Evolutionary conservation across 2,329 filamentous ascomycete genomes (phyloP).

Genomic region (Aspergillus sp.): DNA sequence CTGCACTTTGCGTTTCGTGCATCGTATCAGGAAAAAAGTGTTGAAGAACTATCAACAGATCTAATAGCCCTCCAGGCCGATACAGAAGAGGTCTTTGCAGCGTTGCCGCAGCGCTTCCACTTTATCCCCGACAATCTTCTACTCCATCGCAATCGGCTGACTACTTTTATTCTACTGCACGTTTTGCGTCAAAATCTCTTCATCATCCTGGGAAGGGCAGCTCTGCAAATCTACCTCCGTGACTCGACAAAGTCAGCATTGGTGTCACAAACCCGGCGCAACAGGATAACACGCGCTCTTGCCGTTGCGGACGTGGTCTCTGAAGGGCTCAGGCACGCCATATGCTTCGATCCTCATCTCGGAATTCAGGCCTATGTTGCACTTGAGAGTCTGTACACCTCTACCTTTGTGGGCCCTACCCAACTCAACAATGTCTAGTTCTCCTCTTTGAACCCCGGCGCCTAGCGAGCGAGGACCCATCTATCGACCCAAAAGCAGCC

Average conservation of each 20-base stretch:
- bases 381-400: neutral
- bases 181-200: neutral
- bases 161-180: neutral
- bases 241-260: neutral
- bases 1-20: neutral
- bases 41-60: neutral
- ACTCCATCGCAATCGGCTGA: neutral
- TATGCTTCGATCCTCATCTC: neutral
- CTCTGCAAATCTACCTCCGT: neutral
- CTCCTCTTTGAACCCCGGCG: constrained; percentile 2
- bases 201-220: neutral
- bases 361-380: constrained; percentile 2
- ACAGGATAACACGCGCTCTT: neutral
- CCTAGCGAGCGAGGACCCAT: neutral
- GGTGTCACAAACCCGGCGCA: neutral
- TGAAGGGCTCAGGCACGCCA: neutral
- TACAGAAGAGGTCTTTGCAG: neutral
- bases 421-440: neutral
- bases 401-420: too few relatives aligned
- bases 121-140: neutral
- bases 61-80: neutral
- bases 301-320: neutral
- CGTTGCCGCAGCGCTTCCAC: neutral
- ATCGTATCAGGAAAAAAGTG: neutral
- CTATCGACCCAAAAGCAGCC: neutral